Base-by-base conservation (phyloP, 1,284 basidiomycete species). In the Ceratobasidium theobromae region DNA sequence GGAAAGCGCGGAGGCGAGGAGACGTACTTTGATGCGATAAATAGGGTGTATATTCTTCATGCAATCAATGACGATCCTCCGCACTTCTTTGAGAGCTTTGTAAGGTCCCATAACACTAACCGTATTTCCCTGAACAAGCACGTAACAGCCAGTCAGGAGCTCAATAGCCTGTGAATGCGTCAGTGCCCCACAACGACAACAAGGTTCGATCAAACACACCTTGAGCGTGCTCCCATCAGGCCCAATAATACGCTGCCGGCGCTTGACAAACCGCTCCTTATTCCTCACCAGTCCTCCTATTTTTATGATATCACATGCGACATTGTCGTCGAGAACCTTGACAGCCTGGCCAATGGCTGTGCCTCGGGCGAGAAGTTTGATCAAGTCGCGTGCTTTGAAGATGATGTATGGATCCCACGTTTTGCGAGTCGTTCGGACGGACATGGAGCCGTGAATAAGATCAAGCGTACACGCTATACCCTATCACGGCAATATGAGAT, bases 21-120 rank as follows among this genome's bases (percentile, higher is more conserved):
- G 32, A 71, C 78, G 27, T 38, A 91, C 93, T 78, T 99, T 99
- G 79, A 99, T 99, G 71, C 95, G 89, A 76, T 99, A 99, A 74
- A 99, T 99, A 1, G 97, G 97, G 74, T 99, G 97, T 57, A 99
- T 91, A 75, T 99, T 99, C 79, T 93, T 96, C 93, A 99, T 97
- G 79, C 97, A 99, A 76, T 99, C 97, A 55, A 98, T 77, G 28
- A 99, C 86, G 72, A 99, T 98, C 67, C 95, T 78, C 65, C 97
- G 84, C 3, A 99, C 96, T 76, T 98, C 95, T 76, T 98, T 99
- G 41, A 99, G 79, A 0, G 91, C 89, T 75, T 96, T 98, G 79
- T 91, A 94, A 0, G 91, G 87, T 1, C 97, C 97, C 95, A 99
- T 99, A 1, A 93, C 94, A 49, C 93, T 93, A 65, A 99, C 97